Percentiles rank a stretch among this genome's conserved stretches.
Conservation (phyloP, 441 rosid species). For the Euphorbia schlechtendalii region DNA sequence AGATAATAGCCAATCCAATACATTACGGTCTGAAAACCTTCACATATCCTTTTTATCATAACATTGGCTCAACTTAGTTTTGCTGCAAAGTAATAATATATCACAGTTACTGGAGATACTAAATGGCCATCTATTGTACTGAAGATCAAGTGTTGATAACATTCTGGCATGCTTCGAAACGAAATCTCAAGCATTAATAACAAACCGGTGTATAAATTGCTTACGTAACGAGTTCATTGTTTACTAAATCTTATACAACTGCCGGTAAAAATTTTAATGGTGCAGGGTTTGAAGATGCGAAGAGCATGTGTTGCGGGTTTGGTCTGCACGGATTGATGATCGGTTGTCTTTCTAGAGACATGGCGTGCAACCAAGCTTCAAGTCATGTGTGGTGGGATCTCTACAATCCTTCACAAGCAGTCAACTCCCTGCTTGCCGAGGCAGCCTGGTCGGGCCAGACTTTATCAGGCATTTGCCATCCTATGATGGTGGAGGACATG, state of each 20-base stretch:
- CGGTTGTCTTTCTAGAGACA: conserved; percentile 48
- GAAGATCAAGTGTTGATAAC: background rate
- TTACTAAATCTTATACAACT: no score
- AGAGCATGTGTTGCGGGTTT: conserved; percentile 50
- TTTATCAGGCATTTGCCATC: conserved; percentile 36
- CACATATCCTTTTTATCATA: background rate
- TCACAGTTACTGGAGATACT: no score
- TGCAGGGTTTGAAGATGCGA: conserved; percentile 41
- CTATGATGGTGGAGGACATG: conserved; percentile 29
- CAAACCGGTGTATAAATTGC: background rate
- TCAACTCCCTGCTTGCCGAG: conserved; percentile 44
- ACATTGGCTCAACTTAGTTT: background rate
- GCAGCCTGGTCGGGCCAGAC: conserved; percentile 46
- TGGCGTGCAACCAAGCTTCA: conserved; percentile 44
- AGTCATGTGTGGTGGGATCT: conserved; percentile 64
- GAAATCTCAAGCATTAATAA: no score
- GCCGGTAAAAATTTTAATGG: no score
- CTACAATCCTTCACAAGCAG: conserved; percentile 47
- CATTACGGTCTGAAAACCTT: conserved; percentile 30
- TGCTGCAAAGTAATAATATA: background rate
- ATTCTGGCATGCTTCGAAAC: no score
- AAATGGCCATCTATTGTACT: background rate
- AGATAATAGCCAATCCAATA: conserved; percentile 33
- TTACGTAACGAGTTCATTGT: background rate
- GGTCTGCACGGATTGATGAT: conserved; percentile 36